phyloP scores from a whole-genome alignment of 2,329 filamentous ascomycete genomes.

The Sclerotinia nivalis region DNA sequence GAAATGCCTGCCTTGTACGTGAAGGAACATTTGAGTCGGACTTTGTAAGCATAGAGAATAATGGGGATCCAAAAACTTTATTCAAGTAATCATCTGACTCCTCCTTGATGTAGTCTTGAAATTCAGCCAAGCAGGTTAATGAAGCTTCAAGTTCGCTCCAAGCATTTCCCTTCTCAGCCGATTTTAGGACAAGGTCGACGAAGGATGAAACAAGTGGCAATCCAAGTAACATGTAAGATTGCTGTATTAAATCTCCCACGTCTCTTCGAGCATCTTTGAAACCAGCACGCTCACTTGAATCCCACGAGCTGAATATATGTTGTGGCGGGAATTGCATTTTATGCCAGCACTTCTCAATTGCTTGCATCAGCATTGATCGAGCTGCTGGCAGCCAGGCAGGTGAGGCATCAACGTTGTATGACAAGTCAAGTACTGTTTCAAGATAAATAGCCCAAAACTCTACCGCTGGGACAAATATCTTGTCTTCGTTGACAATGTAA shows the following conservation, averaged over 20 bases:
- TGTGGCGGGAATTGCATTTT: constrained; percentile 64
- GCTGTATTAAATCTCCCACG: constrained; percentile 74
- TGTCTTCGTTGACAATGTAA: constrained; percentile 69
- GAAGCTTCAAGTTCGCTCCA: constrained; percentile 64
- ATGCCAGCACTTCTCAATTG: constrained; percentile 64
- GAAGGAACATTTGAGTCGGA: constrained; percentile 56
- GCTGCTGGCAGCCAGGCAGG: constrained; percentile 60
- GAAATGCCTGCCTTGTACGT: constrained; percentile 65
- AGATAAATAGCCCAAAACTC: constrained; percentile 82
- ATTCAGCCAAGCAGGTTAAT: constrained; percentile 62
- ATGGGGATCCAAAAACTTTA: constrained; percentile 60
- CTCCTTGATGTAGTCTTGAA: constrained; percentile 64
- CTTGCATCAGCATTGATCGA: constrained; percentile 60
- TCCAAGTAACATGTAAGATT: constrained; percentile 64
- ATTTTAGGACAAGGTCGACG: constrained; percentile 54
- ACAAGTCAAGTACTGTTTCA: constrained; percentile 63
- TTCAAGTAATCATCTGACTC: constrained; percentile 59
- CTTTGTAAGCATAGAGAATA: constrained; percentile 58
- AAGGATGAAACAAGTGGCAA: constrained; percentile 58
- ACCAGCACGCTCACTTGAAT: constrained; percentile 64
- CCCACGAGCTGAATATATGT: constrained; percentile 63
- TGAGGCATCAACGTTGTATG: constrained; percentile 52
- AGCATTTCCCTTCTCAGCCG: constrained; percentile 46
- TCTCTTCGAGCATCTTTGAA: constrained; percentile 76
- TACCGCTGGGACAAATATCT: constrained; percentile 68